Conservation (phyloP, 768 basidiomycete genomes). For the Clitopilus hobsonii region DNA sequence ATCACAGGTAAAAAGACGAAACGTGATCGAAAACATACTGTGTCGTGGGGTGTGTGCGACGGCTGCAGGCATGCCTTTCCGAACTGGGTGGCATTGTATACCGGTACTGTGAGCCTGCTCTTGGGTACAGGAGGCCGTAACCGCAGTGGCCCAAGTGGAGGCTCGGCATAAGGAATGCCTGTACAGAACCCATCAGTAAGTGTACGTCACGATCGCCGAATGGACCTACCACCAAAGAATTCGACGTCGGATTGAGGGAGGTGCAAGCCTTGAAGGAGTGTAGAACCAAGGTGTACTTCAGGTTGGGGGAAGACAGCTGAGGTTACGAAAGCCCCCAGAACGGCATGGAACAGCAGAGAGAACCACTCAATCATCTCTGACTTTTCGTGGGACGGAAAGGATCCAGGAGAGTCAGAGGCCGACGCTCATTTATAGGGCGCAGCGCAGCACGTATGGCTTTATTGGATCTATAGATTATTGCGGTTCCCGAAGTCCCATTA, state of each 20-base stretch:
- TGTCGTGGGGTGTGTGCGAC: conserved; percentile 9
- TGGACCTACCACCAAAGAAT: conserved; percentile 41
- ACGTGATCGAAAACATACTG: conserved; percentile 8
- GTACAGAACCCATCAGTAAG: conserved; percentile 6
- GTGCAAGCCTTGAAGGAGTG: conserved; percentile 31
- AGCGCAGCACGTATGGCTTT: neutral
- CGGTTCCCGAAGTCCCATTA: neutral
- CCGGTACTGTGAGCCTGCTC: conserved; percentile 23
- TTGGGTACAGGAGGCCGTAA: conserved; percentile 43
- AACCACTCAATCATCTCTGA: neutral
- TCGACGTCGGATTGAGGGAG: conserved; percentile 31
- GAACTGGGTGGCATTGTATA: conserved; percentile 41
- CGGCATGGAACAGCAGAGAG: conserved; percentile 5
- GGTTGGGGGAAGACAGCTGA: conserved; percentile 19
- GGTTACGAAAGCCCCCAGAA: conserved; percentile 1
- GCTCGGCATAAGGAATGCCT: conserved; percentile 53
- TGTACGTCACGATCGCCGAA: neutral
- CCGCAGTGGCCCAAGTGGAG: conserved; percentile 44
- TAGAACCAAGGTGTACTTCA: conserved; percentile 31
- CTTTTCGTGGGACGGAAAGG: neutral
- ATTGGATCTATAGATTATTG: neutral
- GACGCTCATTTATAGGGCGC: neutral
- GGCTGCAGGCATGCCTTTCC: conserved; percentile 41
- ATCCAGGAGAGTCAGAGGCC: neutral
- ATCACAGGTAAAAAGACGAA: neutral